phyloP scores from a whole-genome alignment of 2,329 filamentous ascomycete genomes.

The Fusarium newnesense region DNA sequence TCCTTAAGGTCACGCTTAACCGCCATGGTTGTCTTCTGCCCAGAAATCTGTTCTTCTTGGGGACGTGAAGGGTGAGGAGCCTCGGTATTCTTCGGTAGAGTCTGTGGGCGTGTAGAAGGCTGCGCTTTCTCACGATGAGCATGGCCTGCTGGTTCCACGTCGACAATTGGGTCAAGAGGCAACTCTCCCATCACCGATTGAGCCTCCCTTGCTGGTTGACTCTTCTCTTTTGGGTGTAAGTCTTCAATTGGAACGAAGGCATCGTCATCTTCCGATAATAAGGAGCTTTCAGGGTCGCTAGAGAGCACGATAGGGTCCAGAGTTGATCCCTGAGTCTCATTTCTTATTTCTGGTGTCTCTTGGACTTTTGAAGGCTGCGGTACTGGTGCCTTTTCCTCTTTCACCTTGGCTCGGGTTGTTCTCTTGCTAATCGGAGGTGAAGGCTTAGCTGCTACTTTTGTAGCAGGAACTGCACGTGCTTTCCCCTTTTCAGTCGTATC shows the following conservation, averaged over 20 bases:
- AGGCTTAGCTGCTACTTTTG: background rate
- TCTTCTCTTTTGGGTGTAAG: background rate
- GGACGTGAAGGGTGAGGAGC: background rate
- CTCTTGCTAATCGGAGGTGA: background rate
- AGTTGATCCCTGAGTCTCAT: background rate
- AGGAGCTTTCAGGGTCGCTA: conserved; percentile 25
- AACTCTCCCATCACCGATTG: background rate
- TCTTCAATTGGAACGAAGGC: background rate
- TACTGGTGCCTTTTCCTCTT: background rate
- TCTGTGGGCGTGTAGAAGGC: background rate
- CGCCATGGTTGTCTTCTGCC: background rate
- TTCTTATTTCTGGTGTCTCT: background rate
- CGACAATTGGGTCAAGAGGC: background rate
- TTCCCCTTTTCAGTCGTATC: background rate
- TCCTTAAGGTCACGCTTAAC: background rate
- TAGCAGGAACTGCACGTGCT: background rate
- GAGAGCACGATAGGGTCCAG: conserved; percentile 31
- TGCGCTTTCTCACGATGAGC: background rate
- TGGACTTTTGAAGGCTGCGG: background rate
- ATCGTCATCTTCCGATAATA: background rate
- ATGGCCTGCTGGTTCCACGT: background rate
- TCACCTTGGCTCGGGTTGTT: background rate
- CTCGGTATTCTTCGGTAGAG: background rate
- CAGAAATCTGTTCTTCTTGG: background rate
- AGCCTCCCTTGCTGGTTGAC: background rate